These are phyloP conservation scores for Vitis riparia DNA, from an alignment of 164 flowering plant genomes.

Conservation along the genomic window DNA sequence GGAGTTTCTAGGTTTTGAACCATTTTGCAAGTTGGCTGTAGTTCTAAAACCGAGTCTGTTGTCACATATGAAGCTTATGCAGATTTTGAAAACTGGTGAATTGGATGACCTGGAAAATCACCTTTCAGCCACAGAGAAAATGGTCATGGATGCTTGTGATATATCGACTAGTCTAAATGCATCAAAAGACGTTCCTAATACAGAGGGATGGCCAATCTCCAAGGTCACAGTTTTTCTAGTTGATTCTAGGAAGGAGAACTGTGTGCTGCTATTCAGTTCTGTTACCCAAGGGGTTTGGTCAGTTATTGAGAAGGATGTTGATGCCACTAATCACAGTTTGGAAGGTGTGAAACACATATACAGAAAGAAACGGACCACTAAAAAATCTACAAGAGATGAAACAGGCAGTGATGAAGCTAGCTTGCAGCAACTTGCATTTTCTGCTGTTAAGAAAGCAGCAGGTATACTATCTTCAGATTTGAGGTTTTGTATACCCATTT, in stretches of 20 bases:
- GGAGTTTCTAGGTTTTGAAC: slow-evolving; percentile 49
- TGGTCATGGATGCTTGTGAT: slow-evolving; percentile 70
- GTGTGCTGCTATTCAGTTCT: slow-evolving; percentile 48
- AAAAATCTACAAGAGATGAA: slow-evolving; percentile 22
- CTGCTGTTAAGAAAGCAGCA: slow-evolving; percentile 60
- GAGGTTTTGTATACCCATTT: too few relatives aligned
- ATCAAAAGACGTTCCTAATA: slow-evolving; percentile 37
- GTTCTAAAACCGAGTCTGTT: slow-evolving; percentile 50
- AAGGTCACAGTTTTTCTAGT: slow-evolving; percentile 66
- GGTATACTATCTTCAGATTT: slow-evolving; percentile 35
- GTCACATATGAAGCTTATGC: slow-evolving; percentile 47
- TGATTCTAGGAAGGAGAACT: slow-evolving; percentile 60
- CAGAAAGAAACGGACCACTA: slow-evolving; percentile 32
- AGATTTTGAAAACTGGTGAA: slow-evolving; percentile 18
- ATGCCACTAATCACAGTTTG: slow-evolving; percentile 12
- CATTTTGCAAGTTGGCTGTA: slow-evolving; percentile 71
- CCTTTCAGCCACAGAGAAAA: slow-evolving; percentile 60
- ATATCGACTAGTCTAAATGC: slow-evolving; percentile 52
- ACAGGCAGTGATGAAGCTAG: slow-evolving; percentile 24
- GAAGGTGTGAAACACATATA: slow-evolving; percentile 15
- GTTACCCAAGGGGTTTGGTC: slow-evolving; percentile 79
- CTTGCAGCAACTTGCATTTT: slow-evolving; percentile 50
- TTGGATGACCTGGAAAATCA: slow-evolving; percentile 34
- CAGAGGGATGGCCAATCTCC: slow-evolving; percentile 62
- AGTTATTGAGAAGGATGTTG: slow-evolving; percentile 54